These are phyloP conservation scores for Phytophthora lateralis DNA, from an alignment of 352 stramenopile genomes.

Conservation along the genomic window DNA sequence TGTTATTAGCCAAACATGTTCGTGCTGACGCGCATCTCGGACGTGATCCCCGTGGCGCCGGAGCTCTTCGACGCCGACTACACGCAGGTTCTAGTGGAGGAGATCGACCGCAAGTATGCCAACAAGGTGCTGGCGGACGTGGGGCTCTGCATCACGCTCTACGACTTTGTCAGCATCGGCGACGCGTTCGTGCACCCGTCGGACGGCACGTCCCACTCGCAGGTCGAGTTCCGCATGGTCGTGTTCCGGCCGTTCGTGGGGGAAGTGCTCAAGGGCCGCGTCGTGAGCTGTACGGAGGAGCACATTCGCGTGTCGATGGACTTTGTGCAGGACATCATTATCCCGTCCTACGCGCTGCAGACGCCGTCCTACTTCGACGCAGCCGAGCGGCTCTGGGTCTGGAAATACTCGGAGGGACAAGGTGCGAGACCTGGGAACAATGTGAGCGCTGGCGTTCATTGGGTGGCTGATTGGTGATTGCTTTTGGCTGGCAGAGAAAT, in stretches of 20 bases:
- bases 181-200: conserved; percentile 86
- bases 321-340: conserved; percentile 91
- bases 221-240: conserved; percentile 91
- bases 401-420: conserved; percentile 88
- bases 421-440: background rate
- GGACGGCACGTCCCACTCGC: conserved; percentile 87
- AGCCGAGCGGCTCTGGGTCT: conserved; percentile 81
- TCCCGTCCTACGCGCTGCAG: conserved; percentile 88
- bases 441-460: no score
- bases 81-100: conserved; percentile 85
- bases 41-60: conserved; percentile 84
- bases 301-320: conserved; percentile 91
- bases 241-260: conserved; percentile 89
- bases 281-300: conserved; percentile 90
- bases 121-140: conserved; percentile 91
- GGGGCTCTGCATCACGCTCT: conserved; percentile 88
- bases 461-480: background rate
- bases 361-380: conserved; percentile 89
- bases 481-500: conserved; percentile 49
- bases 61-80: conserved; percentile 85
- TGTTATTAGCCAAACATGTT: conserved; percentile 58
- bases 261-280: conserved; percentile 88
- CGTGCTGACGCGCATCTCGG: conserved; percentile 82
- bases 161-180: conserved; percentile 90
- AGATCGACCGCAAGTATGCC: conserved; percentile 91